phyloP scores from a whole-genome alignment of 768 basidiomycete genomes.

The Russula emetica region DNA sequence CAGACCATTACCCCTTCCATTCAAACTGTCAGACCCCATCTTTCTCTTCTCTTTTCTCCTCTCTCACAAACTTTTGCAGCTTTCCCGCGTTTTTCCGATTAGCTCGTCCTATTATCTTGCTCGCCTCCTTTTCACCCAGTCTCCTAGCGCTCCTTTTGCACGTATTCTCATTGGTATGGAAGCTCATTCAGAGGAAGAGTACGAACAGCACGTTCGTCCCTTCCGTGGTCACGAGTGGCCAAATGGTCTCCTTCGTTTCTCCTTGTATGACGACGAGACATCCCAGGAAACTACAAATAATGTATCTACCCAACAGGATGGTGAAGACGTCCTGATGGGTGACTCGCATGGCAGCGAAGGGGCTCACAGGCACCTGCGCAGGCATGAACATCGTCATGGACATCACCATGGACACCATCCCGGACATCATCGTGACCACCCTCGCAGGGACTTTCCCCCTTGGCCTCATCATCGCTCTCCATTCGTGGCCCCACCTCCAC shows the following conservation, averaged over 20 bases:
- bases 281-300: constrained; percentile 21
- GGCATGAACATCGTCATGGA: constrained; percentile 15
- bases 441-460: constrained; percentile 8
- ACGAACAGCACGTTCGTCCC: constrained; percentile 46
- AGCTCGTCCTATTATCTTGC: constrained; percentile 57
- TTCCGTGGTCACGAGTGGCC: constrained; percentile 51
- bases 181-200: constrained; percentile 56
- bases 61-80: constrained; percentile 38
- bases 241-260: constrained; percentile 59
- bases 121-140: constrained; percentile 63
- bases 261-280: constrained; percentile 54
- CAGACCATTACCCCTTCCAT: no score
- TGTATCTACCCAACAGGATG: background rate
- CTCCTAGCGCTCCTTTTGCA: constrained; percentile 44
- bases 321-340: constrained; percentile 7
- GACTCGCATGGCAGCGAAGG: background rate
- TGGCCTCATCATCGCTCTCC: constrained; percentile 23
- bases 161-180: constrained; percentile 61
- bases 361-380: background rate
- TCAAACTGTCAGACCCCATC: no score
- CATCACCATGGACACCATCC: constrained; percentile 13
- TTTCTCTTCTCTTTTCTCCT: background rate
- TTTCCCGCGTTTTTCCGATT: constrained; percentile 66
- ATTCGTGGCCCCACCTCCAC: constrained; percentile 14
- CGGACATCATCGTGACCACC: constrained; percentile 2